Evolutionary conservation across 805 yeast genomes (phyloP).

Genomic region (Yarrowia bubula): DNA sequence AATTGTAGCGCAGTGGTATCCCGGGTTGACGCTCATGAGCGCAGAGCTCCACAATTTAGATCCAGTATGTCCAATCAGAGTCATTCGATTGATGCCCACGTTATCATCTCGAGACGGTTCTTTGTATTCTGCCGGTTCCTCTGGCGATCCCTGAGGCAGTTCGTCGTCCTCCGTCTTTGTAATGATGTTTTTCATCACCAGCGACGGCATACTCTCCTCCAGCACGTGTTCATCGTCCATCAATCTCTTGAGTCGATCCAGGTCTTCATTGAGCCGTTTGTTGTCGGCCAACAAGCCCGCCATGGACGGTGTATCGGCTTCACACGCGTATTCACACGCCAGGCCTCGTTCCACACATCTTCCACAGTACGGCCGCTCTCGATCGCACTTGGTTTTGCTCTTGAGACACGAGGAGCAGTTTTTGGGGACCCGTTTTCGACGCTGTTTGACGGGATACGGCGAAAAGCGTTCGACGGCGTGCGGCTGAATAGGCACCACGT

Average conservation of each 20-base stretch:
- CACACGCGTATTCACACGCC: slow-evolving; percentile 17
- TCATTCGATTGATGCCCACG: slow-evolving; percentile 16
- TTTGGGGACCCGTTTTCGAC: slow-evolving; percentile 20
- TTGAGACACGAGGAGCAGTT: slow-evolving; percentile 25
- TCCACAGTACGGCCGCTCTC: slow-evolving; percentile 16
- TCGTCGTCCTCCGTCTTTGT: not conserved
- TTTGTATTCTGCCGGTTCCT: not conserved
- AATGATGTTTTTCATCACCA: slow-evolving; percentile 14
- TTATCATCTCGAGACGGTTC: slow-evolving; percentile 1
- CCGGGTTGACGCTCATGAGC: slow-evolving; percentile 21
- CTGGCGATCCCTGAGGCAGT: not conserved
- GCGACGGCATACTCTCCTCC: slow-evolving; percentile 18
- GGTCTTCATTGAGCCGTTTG: slow-evolving; percentile 10
- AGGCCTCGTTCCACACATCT: slow-evolving; percentile 13
- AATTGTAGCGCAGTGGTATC: slow-evolving; percentile 15
- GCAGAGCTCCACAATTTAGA: slow-evolving; percentile 1
- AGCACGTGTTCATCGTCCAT: slow-evolving; percentile 21
- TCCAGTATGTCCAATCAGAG: not conserved
- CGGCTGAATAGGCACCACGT: slow-evolving; percentile 14
- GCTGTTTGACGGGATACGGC: slow-evolving; percentile 13
- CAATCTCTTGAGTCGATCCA: slow-evolving; percentile 8
- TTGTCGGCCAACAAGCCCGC: slow-evolving; percentile 12
- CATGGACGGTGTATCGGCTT: not conserved
- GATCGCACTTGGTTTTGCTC: slow-evolving; percentile 19
- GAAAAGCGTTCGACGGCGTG: not conserved